These are phyloP conservation scores for Xylariaceae sp. DNA, from an alignment of 2,329 filamentous ascomycete genomes.

Conservation along the genomic window DNA sequence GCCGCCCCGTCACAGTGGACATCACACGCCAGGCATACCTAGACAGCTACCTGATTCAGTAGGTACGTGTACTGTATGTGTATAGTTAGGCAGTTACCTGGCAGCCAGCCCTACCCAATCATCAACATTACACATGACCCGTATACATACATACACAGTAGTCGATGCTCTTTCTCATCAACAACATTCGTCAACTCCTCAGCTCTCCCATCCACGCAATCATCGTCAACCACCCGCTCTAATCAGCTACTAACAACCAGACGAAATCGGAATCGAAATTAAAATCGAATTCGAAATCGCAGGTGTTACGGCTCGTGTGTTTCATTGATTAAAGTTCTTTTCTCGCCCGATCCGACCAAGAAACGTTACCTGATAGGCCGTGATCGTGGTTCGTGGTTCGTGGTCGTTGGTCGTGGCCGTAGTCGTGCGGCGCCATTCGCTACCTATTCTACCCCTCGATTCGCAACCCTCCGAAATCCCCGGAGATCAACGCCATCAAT, in stretches of 20 bases:
- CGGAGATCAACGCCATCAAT: conserved; percentile 3
- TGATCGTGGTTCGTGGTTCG: too few species aligned
- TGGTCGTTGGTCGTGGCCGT: too few species aligned
- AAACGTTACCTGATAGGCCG: too few species aligned
- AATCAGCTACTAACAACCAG: neutral
- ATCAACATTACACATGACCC: neutral
- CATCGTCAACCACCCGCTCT: conserved; percentile 3
- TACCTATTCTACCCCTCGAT: conserved; percentile 17
- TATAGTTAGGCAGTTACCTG: too few species aligned
- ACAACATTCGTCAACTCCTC: neutral
- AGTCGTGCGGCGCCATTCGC: neutral
- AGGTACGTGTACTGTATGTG: too few species aligned
- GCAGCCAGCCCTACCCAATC: neutral
- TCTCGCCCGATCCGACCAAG: too few species aligned
- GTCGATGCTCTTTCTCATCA: neutral
- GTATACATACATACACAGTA: neutral
- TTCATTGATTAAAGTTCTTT: too few species aligned
- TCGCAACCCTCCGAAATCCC: conserved; percentile 7
- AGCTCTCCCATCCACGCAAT: conserved; percentile 6
- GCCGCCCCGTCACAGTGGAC: neutral
- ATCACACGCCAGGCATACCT: too few species aligned
- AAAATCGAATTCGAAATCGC: neutral
- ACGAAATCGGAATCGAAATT: neutral
- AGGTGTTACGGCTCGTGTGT: too few species aligned
- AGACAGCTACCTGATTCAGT: too few species aligned